A percentile compares a stretch with the other conserved stretches of the same genome.
Conservation (phyloP, 75 land plant species). For the Adiantum capillusveneris region DNA sequence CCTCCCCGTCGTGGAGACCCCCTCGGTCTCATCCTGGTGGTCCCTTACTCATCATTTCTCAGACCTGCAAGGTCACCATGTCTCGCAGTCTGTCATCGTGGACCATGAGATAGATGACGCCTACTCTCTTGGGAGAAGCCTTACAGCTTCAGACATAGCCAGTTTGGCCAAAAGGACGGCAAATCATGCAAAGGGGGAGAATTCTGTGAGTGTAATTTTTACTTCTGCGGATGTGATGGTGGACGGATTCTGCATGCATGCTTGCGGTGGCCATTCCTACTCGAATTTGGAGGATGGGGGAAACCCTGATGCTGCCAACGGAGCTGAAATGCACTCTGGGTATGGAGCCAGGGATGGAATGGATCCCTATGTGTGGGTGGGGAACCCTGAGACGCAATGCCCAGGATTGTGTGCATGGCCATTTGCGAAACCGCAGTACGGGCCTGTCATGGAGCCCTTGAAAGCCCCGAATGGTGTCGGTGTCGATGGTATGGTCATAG, state of each 20-base stretch:
- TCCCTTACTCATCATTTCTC: conserved; percentile 46
- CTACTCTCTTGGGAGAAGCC: conserved; percentile 45
- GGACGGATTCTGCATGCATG: conserved; percentile 54
- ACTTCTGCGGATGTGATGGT: conserved; percentile 58
- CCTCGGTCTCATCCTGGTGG: conserved; percentile 78
- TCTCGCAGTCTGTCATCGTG: conserved; percentile 30
- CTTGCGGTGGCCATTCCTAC: conserved; percentile 4
- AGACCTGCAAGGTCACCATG: conserved; percentile 47
- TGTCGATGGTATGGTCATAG: conserved; percentile 79
- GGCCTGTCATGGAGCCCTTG: conserved; percentile 8
- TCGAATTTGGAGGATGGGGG: neutral
- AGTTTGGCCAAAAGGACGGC: conserved; percentile 12
- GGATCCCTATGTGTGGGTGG: conserved; percentile 24
- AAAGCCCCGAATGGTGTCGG: conserved; percentile 31
- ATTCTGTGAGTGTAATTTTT: conserved; percentile 49
- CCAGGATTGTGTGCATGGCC: conserved; percentile 25
- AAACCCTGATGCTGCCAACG: neutral
- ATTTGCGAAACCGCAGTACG: conserved; percentile 7
- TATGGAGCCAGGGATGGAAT: neutral
- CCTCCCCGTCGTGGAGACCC: neutral
- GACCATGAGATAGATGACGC: conserved; percentile 33
- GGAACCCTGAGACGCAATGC: conserved; percentile 16
- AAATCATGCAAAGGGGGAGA: conserved; percentile 22
- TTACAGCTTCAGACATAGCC: conserved; percentile 32
- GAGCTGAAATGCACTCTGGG: too few species aligned